A percentile compares a stretch with the other conserved stretches of the same genome.
phyloP scores from a whole-genome alignment of 768 basidiomycete genomes.

The Pleurotus tuoliensis region DNA sequence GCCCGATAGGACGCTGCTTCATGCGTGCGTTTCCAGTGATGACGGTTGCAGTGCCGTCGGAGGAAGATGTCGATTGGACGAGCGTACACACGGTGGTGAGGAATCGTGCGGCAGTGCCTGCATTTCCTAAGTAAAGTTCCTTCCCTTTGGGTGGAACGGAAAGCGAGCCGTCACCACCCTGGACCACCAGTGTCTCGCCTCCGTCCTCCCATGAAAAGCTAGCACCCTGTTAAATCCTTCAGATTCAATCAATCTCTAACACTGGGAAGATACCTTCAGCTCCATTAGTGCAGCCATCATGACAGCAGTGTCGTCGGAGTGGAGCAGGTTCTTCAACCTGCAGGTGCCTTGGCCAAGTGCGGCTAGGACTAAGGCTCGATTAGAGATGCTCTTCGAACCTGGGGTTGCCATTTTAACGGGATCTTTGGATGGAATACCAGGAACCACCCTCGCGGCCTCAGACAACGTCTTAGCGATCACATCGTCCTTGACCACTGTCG shows the following conservation, averaged over 20 bases:
- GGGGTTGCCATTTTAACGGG: constrained; percentile 83
- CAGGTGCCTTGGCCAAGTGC: constrained; percentile 89
- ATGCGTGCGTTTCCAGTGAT: constrained; percentile 98
- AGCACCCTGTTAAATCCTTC: constrained; percentile 59
- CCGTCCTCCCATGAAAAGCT: constrained; percentile 93
- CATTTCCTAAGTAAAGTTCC: constrained; percentile 94
- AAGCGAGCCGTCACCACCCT: constrained; percentile 80
- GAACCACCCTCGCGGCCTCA: constrained; percentile 73
- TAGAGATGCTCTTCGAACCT: constrained; percentile 95
- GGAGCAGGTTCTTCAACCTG: constrained; percentile 83
- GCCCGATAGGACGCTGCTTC: constrained; percentile 97
- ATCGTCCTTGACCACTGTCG: constrained; percentile 78
- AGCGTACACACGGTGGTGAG: constrained; percentile 94
- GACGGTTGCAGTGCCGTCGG: constrained; percentile 52
- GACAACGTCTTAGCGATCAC: constrained; percentile 80
- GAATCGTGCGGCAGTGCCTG: constrained; percentile 97
- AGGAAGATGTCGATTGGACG: constrained; percentile 45
- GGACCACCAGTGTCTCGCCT: constrained; percentile 91
- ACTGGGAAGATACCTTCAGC: constrained; percentile 57
- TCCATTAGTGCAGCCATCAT: constrained; percentile 96
- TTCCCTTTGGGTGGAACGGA: constrained; percentile 74
- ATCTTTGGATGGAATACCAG: constrained; percentile 57
- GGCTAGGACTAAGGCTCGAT: constrained; percentile 89
- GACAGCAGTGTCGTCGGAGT: constrained; percentile 97
- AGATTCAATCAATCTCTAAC: not conserved